phyloP scores from a whole-genome alignment of 2,329 filamentous ascomycete species.

The Paradendryphiella salina region DNA sequence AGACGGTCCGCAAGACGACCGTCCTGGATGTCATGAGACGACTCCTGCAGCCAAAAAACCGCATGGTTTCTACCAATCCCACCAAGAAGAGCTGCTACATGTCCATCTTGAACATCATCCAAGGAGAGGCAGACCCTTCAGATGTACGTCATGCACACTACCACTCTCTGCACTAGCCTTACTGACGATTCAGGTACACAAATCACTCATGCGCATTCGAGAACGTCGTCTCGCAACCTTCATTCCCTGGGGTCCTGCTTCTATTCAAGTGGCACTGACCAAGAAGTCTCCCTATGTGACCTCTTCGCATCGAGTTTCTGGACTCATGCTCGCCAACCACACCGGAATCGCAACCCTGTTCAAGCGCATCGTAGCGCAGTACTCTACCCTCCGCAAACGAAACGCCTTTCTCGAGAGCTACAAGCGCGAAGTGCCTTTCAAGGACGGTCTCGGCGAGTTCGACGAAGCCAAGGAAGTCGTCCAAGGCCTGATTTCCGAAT shows the following conservation, averaged over 20 bases:
- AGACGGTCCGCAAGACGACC: constrained; percentile 96
- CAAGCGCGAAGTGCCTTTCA: constrained; percentile 92
- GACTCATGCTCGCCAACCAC: constrained; percentile 96
- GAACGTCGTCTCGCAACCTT: constrained; percentile 93
- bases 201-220: constrained; percentile 92
- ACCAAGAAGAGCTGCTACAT: constrained; percentile 99
- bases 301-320: constrained; percentile 91
- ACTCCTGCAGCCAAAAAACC: constrained; percentile 94
- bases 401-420: constrained; percentile 97
- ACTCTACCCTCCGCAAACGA: constrained; percentile 90
- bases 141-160: constrained; percentile 61
- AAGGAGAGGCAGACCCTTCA: constrained; percentile 96
- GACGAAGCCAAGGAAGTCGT: constrained; percentile 94
- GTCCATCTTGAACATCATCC: constrained; percentile 97
- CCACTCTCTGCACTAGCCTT: background rate
- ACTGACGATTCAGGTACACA: constrained; percentile 67
- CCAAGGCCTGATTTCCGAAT: constrained; percentile 86
- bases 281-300: constrained; percentile 96
- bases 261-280: constrained; percentile 94
- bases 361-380: constrained; percentile 89
- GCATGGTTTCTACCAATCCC: constrained; percentile 96
- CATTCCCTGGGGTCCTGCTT: constrained; percentile 97
- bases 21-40: constrained; percentile 97
- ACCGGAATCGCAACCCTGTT: constrained; percentile 97
- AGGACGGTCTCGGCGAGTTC: constrained; percentile 89